Conservation (phyloP, 768 basidiomycete species). For the Sporobolomyces roseus region DNA sequence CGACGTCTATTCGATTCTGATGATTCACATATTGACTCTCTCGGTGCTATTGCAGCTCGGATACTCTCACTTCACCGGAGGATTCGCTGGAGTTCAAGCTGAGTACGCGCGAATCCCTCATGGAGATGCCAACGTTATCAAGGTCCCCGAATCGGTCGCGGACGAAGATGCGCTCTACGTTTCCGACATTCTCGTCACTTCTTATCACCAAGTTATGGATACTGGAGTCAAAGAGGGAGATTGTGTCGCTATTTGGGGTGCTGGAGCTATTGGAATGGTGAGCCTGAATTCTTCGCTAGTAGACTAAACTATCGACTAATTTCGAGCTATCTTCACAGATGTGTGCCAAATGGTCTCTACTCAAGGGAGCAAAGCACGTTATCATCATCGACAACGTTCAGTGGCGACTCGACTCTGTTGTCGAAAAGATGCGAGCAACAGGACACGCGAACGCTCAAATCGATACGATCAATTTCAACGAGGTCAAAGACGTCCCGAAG, state of each 20-base stretch:
- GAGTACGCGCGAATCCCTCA: slow-evolving; percentile 70
- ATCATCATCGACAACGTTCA: slow-evolving; percentile 67
- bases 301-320: background rate
- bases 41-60: slow-evolving; percentile 46
- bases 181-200: slow-evolving; percentile 53
- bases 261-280: slow-evolving; percentile 31
- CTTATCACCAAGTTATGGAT: slow-evolving; percentile 69
- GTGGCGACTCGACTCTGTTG: slow-evolving; percentile 55
- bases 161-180: slow-evolving; percentile 58
- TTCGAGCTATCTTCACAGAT: slow-evolving; percentile 52
- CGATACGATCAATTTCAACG: slow-evolving; percentile 61
- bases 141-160: slow-evolving; percentile 62
- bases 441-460: slow-evolving; percentile 50
- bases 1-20: too few species aligned
- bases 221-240: slow-evolving; percentile 70
- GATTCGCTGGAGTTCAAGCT: slow-evolving; percentile 64
- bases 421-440: slow-evolving; percentile 48
- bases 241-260: slow-evolving; percentile 47
- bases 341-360: slow-evolving; percentile 59
- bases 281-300: background rate
- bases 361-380: slow-evolving; percentile 62
- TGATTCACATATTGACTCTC: slow-evolving; percentile 11
- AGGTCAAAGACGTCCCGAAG: slow-evolving; percentile 56
- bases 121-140: slow-evolving; percentile 64
- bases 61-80: slow-evolving; percentile 46